Percentiles rank a stretch among this genome's conserved stretches.
Conservation (phyloP, 169 alveolate species). For the Ichthyophthirius multifiliis region DNA sequence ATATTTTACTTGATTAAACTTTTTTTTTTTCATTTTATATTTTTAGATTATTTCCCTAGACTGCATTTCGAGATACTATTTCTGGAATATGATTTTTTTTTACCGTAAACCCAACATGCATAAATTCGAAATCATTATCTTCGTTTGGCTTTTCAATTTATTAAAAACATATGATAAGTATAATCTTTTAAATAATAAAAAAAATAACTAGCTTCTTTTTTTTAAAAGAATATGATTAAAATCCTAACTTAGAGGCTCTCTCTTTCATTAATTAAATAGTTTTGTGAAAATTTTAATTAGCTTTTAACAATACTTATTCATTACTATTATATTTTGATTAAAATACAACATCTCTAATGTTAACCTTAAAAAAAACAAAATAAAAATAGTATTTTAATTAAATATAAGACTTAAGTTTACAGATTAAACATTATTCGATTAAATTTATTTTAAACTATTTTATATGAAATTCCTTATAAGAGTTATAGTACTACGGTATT, state of each 20-base stretch:
- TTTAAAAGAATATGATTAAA: not conserved
- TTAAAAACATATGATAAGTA: not conserved
- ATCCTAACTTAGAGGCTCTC: not conserved
- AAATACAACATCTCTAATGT: not conserved
- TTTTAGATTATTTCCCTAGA: not conserved
- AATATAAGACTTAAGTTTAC: not conserved
- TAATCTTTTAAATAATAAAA: too few relatives aligned
- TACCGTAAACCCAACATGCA: constrained; percentile 35
- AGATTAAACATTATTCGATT: constrained; percentile 2
- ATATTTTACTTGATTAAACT: not conserved
- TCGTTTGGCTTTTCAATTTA: not conserved
- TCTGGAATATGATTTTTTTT: constrained; percentile 32
- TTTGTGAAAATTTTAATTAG: not conserved
- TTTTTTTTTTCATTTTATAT: not conserved
- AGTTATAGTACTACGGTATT: constrained; percentile 39
- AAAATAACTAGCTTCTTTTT: not conserved
- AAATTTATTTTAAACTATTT: constrained; percentile 19
- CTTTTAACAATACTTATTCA: not conserved
- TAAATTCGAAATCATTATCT: not conserved
- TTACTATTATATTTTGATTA: not conserved
- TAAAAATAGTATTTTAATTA: not conserved
- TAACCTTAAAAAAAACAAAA: not conserved
- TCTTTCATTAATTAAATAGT: not conserved
- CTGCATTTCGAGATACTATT: not conserved
- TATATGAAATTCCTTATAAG: constrained; percentile 39